Evolutionary conservation across 345 rosid species (phyloP), one percentile per base, ranked within the genome.

Genomic region (Melastoma malabathricum): DNA sequence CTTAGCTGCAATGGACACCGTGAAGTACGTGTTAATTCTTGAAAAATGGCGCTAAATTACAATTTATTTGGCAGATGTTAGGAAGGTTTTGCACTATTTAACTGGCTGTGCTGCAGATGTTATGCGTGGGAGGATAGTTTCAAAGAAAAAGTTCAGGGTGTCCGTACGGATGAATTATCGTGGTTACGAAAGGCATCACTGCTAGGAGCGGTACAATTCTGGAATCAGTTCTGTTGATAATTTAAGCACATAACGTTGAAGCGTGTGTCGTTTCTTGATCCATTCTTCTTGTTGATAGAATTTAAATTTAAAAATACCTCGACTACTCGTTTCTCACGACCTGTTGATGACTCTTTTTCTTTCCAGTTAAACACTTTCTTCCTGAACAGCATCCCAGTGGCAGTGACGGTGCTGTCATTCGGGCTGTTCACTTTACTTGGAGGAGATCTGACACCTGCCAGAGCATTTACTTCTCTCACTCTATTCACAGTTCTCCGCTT

Each of bases 41-140:
- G 48, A 12, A 54, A 16, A 51, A 2, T 7, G n/a, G 15, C 51
- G 44, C 54, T 29, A 44, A 57, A 10, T 55, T 47, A 19, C 18
- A n/a, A n/a, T n/a, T n/a, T n/a, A n/a, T n/a, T n/a, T 12, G 3
- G n/a, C n/a, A 22, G 25, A 23, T 16, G 15, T 9, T 19, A n/a
- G 19, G 13, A 46, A 12, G 16, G 29, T 25, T 22, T 54, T 44
- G 39, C 29, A 3, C 13, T 13, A 5, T 38, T 3, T 41, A 12
- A 15, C 5, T 39, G 15, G 20, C 15, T 50, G 7, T 48, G 49
- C 29, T 61, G 54, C 74, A 92, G 98, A 75, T 92, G 95, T 63
- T 92, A 92, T 78, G 97, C 95, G 48, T 92, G 98, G 98, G 98
- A 92, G 71, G 78, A 68, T 50, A 92, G 98, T 68, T 92, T 92